Percentiles rank a stretch among this genome's conserved stretches.
Conservation (phyloP, 352 stramenopile genomes). For the Pythium aphanidermatum region DNA sequence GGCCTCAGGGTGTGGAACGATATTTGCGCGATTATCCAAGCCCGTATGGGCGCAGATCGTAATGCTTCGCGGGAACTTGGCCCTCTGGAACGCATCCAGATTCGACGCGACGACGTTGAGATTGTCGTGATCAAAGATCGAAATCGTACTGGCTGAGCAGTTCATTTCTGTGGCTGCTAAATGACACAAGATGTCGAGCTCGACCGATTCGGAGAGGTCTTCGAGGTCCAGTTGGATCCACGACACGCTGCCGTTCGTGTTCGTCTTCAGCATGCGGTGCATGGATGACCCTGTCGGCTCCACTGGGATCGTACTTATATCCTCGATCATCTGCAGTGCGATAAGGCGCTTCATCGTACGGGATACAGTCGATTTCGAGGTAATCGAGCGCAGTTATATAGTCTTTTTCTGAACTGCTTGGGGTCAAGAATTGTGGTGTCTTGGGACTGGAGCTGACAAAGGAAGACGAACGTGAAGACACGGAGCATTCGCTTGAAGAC, state of each 20-base stretch:
- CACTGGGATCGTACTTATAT: conserved; percentile 3
- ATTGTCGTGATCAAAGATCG: conserved; percentile 36
- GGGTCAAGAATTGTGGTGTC: conserved; percentile 1
- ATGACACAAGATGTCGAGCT: conserved; percentile 59
- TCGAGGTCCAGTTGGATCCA: conserved; percentile 3
- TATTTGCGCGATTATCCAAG: conserved; percentile 35
- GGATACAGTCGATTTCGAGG: conserved; percentile 3
- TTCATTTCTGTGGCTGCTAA: conserved; percentile 41
- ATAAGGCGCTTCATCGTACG: not conserved
- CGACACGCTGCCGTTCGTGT: conserved; percentile 3
- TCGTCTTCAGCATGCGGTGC: conserved; percentile 3
- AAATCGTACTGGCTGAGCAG: conserved; percentile 45
- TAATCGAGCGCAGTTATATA: conserved; percentile 2
- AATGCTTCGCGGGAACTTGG: conserved; percentile 37
- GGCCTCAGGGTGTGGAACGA: conserved; percentile 41
- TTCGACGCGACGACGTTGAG: conserved; percentile 33
- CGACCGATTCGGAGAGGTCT: conserved; percentile 10
- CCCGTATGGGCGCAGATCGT: conserved; percentile 56
- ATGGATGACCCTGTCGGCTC: conserved; percentile 1
- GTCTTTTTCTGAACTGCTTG: not conserved
- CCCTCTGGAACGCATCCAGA: conserved; percentile 23
- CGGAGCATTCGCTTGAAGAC: not conserved
- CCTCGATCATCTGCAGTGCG: conserved; percentile 8
- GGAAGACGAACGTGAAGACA: not conserved
- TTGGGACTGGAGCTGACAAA: too few species aligned